These are phyloP conservation scores for Aspergillus unguis DNA, from an alignment of 2,329 filamentous ascomycete genomes.

Conservation along the genomic window DNA sequence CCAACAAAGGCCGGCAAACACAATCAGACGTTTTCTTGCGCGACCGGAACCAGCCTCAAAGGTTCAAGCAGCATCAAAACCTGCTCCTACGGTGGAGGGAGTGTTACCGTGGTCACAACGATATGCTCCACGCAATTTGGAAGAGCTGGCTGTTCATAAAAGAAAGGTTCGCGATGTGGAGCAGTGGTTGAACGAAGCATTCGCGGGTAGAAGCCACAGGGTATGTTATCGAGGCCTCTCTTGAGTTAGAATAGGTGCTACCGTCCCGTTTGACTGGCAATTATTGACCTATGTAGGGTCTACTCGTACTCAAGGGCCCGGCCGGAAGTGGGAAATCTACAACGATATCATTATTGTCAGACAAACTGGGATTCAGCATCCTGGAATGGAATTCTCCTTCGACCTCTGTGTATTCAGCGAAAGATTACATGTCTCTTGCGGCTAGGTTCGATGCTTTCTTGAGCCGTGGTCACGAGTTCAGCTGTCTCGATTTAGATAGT, in stretches of 20 bases:
- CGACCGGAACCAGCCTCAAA: conserved; percentile 1
- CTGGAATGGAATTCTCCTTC: conserved; percentile 89
- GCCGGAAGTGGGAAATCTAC: conserved; percentile 93
- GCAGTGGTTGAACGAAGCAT: conserved; percentile 74
- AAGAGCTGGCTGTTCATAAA: conserved; percentile 91
- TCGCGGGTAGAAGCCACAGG: conserved; percentile 52
- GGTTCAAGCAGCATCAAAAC: conserved; percentile 10
- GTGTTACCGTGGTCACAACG: conserved; percentile 81
- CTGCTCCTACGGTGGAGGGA: conserved; percentile 39
- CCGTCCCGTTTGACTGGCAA: neutral
- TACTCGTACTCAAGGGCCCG: conserved; percentile 83
- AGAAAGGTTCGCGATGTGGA: conserved; percentile 86
- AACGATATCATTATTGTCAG: conserved; percentile 73
- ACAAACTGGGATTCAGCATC: conserved; percentile 71
- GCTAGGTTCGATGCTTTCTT: conserved; percentile 92
- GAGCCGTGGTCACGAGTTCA: conserved; percentile 74
- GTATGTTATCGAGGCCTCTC: conserved; percentile 25
- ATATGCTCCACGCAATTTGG: conserved; percentile 69
- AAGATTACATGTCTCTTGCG: conserved; percentile 66
- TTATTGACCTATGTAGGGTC: conserved; percentile 52
- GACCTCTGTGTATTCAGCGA: conserved; percentile 56
- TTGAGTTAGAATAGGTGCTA: neutral
- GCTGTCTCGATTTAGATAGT: conserved; percentile 58
- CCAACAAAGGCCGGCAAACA: conserved; percentile 11
- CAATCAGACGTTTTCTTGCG: conserved; percentile 30